phyloP scores from a whole-genome alignment of 2,329 filamentous ascomycete genomes.

The Penicillium sp. region DNA sequence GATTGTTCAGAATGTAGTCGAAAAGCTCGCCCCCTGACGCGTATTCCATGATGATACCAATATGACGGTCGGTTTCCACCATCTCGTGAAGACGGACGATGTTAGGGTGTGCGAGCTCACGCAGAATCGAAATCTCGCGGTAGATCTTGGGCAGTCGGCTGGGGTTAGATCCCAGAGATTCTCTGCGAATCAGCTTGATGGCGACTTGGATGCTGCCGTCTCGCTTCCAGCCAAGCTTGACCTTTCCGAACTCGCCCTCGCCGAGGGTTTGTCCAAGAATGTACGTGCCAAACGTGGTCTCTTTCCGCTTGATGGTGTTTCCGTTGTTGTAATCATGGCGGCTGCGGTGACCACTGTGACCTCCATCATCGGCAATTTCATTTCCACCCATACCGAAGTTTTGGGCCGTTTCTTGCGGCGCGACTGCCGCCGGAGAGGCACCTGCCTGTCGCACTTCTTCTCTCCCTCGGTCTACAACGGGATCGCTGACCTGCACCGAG shows the following conservation, averaged over 20 bases:
- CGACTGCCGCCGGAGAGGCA: constrained; percentile 48
- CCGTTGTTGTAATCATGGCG: constrained; percentile 59
- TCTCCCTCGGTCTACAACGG: constrained; percentile 68
- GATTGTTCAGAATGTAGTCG: constrained; percentile 95
- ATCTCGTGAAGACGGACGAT: constrained; percentile 97
- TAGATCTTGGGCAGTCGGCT: constrained; percentile 93
- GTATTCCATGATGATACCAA: constrained; percentile 97
- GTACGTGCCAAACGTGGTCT: constrained; percentile 91
- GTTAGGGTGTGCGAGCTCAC: constrained; percentile 86
- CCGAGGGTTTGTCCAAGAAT: constrained; percentile 93
- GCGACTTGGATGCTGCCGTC: constrained; percentile 92
- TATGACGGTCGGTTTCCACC: constrained; percentile 95
- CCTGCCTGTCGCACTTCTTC: constrained; percentile 69
- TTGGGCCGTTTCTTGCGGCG: constrained; percentile 45
- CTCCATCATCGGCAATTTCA: constrained; percentile 50
- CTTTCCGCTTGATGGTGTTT: constrained; percentile 66
- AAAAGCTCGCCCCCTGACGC: constrained; percentile 96
- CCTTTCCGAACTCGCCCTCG: constrained; percentile 97
- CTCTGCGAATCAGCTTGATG: constrained; percentile 94
- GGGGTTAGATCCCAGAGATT: constrained; percentile 83
- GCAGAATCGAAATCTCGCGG: constrained; percentile 89
- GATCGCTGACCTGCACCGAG: constrained; percentile 72
- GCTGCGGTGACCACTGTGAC: constrained; percentile 37
- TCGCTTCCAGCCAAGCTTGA: constrained; percentile 97
- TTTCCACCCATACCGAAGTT: constrained; percentile 51